Base-by-base conservation (phyloP, 306 rosid genomes). In the Myrica gale region DNA sequence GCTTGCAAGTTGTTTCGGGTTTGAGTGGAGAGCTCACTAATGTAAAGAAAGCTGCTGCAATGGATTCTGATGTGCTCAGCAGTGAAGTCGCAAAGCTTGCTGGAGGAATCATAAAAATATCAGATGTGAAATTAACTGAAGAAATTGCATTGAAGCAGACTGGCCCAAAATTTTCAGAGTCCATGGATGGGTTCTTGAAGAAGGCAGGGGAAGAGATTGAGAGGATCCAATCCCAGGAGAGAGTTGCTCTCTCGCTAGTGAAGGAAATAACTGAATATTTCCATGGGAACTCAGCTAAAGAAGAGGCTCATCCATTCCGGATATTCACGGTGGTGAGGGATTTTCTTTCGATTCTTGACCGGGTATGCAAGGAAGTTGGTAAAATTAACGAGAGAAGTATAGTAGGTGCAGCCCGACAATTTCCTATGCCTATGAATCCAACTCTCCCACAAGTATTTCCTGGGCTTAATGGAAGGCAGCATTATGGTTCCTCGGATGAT, bases 1-100 rank as follows among this genome's bases (percentile, higher is more conserved):
- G 98, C 74, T 88, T 94, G 62, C 96, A 94, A 90, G 89, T 90
- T 50, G 97, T 94, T 80, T 90, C 98, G 0, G 90, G 97, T n/a
- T 85, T 94, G 84, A 87, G 94, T 26, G 88, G 93, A 70, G 98
- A 94, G 89, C 97, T 94, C 70, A 73, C 79, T 48, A 90, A 79
- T 77, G 96, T 94, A 45, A 91, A 94, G 78, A 94, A 92, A 79
- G 90, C 91, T 16, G 98, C 98, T 23, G 87, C 89, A 32, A 87
- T 92, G 95, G 98, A 94, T 77, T 89, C 95, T 11, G 93, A 89
- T 41, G 81, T 79, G 70, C 93, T 94, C 32, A 85, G 84, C 45
- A 80, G 70, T 9, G 97, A 92, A 52, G 91, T 90, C n/a, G 79
- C 87, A 5, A 92, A 92, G 80, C 89, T 94, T 21, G 82, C 90